Evolutionary conservation across 2,329 filamentous ascomycete species (phyloP).

Genomic region (Stagonosporopsis chrysanthemi): DNA sequence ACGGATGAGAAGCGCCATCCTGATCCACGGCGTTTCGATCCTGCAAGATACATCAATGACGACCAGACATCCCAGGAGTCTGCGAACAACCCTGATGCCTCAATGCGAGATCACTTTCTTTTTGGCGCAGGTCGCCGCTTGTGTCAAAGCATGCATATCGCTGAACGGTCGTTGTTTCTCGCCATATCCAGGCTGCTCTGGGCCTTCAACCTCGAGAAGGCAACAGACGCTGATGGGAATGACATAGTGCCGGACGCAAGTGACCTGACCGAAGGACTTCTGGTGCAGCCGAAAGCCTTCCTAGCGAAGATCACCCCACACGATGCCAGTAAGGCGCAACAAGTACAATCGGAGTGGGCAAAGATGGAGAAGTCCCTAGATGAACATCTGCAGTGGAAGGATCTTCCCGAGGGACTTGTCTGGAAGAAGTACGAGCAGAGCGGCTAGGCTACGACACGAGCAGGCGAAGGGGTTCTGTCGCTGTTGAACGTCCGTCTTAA

Average conservation of each 20-base stretch:
- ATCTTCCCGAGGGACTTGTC: conserved; percentile 27
- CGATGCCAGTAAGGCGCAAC: conserved; percentile 10
- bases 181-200: conserved; percentile 45
- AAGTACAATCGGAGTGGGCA: conserved; percentile 26
- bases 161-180: conserved; percentile 42
- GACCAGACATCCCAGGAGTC: conserved; percentile 41
- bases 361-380: conserved; percentile 28
- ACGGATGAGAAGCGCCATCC: conserved; percentile 53
- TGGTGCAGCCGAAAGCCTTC: conserved; percentile 30
- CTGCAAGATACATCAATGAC: conserved; percentile 47
- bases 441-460: background rate
- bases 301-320: conserved; percentile 27
- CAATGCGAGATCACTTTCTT: conserved; percentile 46
- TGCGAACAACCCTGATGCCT: conserved; percentile 38
- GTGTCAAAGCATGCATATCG: conserved; percentile 51
- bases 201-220: conserved; percentile 38
- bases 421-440: conserved; percentile 24
- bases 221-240: background rate
- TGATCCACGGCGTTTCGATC: conserved; percentile 55
- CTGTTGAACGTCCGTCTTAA: too few species aligned
- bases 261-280: conserved; percentile 28
- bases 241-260: conserved; percentile 22
- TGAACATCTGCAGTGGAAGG: conserved; percentile 29
- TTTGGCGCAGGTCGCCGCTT: conserved; percentile 51
- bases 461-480: too few species aligned